Evolutionary conservation across 164 flowering plant species (phyloP).

Genomic region (Vitis labrusca): DNA sequence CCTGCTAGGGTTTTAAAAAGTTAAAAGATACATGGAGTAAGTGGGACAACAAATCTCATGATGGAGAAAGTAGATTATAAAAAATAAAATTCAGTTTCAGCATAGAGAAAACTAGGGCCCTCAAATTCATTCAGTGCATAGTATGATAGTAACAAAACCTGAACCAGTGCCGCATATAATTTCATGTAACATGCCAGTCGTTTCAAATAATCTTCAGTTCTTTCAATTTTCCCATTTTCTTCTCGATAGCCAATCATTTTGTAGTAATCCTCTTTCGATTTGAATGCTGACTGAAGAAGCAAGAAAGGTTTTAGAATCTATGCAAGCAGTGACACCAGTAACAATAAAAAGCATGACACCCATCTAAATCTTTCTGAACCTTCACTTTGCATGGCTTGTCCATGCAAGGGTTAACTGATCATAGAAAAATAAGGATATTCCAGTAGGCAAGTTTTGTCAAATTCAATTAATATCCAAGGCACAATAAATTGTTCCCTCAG

Average conservation of each 20-base stretch:
- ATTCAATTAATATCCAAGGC: neutral
- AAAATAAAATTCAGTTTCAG: neutral
- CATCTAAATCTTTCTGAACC: neutral
- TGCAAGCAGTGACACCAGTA: neutral
- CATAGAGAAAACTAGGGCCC: too few species aligned
- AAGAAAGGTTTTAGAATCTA: constrained; percentile 4
- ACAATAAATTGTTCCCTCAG: too few species aligned
- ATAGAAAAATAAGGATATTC: neutral
- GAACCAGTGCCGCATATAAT: constrained; percentile 82
- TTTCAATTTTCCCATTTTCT: constrained; percentile 71
- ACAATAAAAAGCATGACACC: neutral
- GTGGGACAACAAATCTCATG: neutral
- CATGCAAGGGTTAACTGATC: neutral
- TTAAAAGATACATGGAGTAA: neutral
- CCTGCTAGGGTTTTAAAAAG: neutral
- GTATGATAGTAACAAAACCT: constrained; percentile 44
- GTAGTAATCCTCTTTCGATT: constrained; percentile 58
- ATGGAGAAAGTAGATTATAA: neutral
- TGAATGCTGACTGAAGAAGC: constrained; percentile 50
- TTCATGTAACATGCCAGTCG: constrained; percentile 63
- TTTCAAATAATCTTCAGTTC: constrained; percentile 41
- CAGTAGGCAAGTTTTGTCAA: neutral
- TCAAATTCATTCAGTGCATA: neutral
- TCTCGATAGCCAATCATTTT: constrained; percentile 66
- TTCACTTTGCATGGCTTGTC: neutral